phyloP scores from a whole-genome alignment of 23 red algal genomes.

The Gracilaria gracilis region DNA sequence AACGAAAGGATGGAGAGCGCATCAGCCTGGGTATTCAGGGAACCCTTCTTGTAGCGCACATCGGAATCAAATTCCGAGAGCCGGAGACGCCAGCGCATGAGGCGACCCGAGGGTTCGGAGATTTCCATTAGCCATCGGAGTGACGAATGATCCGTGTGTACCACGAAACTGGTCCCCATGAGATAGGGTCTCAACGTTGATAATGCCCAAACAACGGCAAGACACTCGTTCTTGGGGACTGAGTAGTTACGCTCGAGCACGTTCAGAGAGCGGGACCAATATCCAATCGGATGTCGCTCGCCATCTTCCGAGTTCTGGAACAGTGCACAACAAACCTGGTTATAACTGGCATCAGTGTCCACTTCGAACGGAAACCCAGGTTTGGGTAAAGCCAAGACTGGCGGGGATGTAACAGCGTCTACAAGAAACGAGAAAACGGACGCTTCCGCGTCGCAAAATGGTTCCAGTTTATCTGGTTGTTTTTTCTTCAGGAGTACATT shows the following conservation, averaged over 20 bases:
- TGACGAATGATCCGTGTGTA: conserved; percentile 12
- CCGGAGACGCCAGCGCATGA: too few species aligned
- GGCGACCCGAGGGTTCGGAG: too few species aligned
- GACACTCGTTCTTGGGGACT: not conserved
- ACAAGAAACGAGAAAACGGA: not conserved
- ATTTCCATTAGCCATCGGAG: conserved; percentile 23
- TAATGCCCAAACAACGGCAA: conserved; percentile 51
- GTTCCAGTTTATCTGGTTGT: not conserved
- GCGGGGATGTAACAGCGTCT: not conserved
- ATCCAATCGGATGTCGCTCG: conserved; percentile 13
- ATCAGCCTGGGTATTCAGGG: not conserved
- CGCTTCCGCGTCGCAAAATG: not conserved
- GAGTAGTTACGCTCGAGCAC: conserved; percentile 22
- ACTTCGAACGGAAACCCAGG: too few species aligned
- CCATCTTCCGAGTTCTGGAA: not conserved
- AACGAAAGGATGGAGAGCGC: too few species aligned
- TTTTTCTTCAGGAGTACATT: conserved; percentile 4
- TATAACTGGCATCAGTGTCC: too few species aligned
- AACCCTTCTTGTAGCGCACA: too few species aligned
- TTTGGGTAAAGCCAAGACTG: too few species aligned
- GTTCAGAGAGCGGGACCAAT: conserved; percentile 13
- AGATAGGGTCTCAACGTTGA: conserved; percentile 29
- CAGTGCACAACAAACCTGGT: conserved; percentile 7
- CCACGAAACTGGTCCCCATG: not conserved
- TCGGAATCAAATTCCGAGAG: too few species aligned